phyloP scores from a whole-genome alignment of 257 asterid species.

The Eucommia ulmoides region DNA sequence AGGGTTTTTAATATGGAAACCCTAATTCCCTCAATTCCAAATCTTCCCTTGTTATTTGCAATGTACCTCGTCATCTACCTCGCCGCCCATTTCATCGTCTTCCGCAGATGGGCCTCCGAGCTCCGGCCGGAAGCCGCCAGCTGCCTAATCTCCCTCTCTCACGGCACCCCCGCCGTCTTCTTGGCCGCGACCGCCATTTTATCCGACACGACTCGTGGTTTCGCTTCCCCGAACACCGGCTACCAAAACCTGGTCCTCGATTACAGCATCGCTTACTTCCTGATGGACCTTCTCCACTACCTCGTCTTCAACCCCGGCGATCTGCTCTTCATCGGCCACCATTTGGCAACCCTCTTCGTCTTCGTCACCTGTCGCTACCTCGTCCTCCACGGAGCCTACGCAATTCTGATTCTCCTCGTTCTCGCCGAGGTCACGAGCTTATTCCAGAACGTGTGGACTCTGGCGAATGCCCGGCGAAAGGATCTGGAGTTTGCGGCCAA shows the following conservation, averaged over 20 bases:
- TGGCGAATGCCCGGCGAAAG: neutral
- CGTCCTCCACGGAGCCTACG: neutral
- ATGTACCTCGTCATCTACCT: neutral
- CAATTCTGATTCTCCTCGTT: neutral
- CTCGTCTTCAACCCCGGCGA: neutral
- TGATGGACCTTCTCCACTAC: neutral
- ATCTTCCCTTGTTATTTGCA: neutral
- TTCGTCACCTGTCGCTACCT: neutral
- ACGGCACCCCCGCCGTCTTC: slow-evolving; percentile 1
- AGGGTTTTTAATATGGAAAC: neutral
- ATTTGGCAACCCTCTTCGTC: neutral
- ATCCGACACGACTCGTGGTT: neutral
- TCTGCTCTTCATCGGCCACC: neutral
- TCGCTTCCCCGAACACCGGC: slow-evolving; percentile 2
- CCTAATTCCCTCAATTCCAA: neutral
- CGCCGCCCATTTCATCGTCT: neutral
- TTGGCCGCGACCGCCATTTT: neutral
- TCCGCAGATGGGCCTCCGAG: neutral
- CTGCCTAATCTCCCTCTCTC: neutral
- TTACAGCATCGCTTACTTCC: neutral
- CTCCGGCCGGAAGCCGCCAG: neutral
- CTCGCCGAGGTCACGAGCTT: neutral
- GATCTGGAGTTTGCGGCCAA: neutral
- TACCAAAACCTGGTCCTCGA: neutral
- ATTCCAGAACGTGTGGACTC: neutral